Conservation (phyloP, 1,284 basidiomycete genomes). For the Dichomitus squalens region DNA sequence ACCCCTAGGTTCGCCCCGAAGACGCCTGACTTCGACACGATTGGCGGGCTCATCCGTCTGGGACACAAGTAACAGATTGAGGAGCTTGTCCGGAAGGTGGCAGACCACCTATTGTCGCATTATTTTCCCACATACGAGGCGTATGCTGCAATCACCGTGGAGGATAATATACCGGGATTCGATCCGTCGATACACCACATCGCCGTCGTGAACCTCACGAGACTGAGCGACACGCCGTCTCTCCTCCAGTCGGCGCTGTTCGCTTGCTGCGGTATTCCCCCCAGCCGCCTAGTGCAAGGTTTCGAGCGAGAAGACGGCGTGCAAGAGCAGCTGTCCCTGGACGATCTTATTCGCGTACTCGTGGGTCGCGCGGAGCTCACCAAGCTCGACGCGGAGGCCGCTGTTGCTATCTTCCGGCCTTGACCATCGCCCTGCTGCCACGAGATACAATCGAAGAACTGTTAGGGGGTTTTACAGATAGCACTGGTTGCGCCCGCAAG, state of each 20-base stretch:
- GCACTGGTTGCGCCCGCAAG: no score
- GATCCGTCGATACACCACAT: not conserved
- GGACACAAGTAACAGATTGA: slow-evolving; percentile 10
- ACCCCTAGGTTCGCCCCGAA: not conserved
- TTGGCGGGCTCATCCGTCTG: not conserved
- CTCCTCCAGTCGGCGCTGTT: slow-evolving; percentile 1
- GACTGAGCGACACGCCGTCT: not conserved
- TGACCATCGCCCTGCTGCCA: no score
- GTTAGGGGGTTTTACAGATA: no score
- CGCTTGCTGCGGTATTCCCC: not conserved
- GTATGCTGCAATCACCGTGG: no score
- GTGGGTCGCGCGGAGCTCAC: not conserved
- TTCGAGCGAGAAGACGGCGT: slow-evolving; percentile 1
- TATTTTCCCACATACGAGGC: not conserved
- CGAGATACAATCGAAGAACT: no score
- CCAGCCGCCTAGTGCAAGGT: not conserved
- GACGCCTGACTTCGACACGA: not conserved
- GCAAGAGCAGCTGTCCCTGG: not conserved
- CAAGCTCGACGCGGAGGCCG: not conserved
- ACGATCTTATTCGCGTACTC: not conserved
- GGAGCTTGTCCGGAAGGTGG: not conserved
- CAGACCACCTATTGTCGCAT: not conserved
- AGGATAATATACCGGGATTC: no score
- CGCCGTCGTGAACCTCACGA: slow-evolving; percentile 2
- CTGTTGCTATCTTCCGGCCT: not conserved